These are phyloP conservation scores for Rhynchosporium secalis DNA, from an alignment of 2,329 filamentous ascomycete species.

Conservation along the genomic window DNA sequence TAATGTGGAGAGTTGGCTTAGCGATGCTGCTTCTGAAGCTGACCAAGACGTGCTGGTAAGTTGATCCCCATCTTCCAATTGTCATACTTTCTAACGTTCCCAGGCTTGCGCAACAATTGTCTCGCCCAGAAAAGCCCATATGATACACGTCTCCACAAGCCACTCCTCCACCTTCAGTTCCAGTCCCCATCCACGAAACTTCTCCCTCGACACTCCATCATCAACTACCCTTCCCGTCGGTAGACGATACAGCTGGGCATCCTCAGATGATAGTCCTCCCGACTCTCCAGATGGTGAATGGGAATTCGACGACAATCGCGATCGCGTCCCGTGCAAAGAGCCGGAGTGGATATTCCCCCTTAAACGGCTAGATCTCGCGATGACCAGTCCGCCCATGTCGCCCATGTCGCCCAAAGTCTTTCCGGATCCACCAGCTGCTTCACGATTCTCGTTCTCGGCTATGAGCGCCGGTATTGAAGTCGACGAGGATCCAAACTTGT, in stretches of 20 bases:
- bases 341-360: conserved; percentile 4
- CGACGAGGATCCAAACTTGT: neutral
- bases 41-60: conserved; percentile 33
- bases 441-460: neutral
- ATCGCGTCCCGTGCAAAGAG: neutral
- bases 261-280: conserved; percentile 18
- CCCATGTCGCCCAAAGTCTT: conserved; percentile 10
- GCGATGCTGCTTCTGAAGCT: conserved; percentile 26
- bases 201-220: conserved; percentile 20
- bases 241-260: conserved; percentile 19
- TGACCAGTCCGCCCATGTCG: conserved; percentile 27
- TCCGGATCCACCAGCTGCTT: conserved; percentile 5
- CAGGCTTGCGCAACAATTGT: conserved; percentile 34
- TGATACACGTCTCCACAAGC: conserved; percentile 29
- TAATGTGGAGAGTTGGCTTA: conserved; percentile 33
- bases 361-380: conserved; percentile 20
- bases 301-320: conserved; percentile 10
- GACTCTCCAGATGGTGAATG: conserved; percentile 8
- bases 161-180: conserved; percentile 14
- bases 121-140: conserved; percentile 30
- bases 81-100: neutral
- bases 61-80: neutral
- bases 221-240: conserved; percentile 8
- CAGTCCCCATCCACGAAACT: conserved; percentile 29
- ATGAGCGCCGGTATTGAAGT: neutral